These are phyloP conservation scores for Haplographium delicatum DNA, from an alignment of 495 filamentous ascomycete genomes.

Conservation along the genomic window DNA sequence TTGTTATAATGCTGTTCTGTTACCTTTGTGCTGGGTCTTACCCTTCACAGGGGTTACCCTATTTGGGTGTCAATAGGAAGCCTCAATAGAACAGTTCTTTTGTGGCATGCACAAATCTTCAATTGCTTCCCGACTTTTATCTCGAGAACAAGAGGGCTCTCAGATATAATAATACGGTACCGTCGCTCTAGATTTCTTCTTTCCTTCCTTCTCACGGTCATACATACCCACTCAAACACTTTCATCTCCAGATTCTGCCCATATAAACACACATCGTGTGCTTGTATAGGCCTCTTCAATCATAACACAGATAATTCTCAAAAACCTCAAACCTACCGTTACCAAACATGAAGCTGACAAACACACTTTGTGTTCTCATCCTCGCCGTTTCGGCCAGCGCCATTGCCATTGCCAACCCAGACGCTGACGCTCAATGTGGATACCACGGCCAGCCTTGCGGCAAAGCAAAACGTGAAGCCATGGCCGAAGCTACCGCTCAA, in stretches of 20 bases:
- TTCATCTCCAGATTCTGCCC: not conserved
- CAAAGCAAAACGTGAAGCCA: conserved; percentile 29
- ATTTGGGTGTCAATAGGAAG: no score
- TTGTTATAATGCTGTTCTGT: no score
- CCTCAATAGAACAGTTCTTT: no score
- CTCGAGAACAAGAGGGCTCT: no score
- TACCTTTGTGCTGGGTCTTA: no score
- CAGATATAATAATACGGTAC: no score
- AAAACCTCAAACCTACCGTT: not conserved
- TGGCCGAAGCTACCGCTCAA: not conserved
- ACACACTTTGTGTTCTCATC: conserved; percentile 29
- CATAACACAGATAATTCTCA: not conserved
- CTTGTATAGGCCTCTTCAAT: no score
- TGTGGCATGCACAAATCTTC: no score
- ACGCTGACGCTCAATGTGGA: conserved; percentile 3
- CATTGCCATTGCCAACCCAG: conserved; percentile 10
- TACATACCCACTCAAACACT: not conserved
- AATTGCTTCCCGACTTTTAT: no score
- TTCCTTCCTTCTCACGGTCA: not conserved
- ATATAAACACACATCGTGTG: not conserved
- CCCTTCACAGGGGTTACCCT: no score
- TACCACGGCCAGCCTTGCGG: conserved; percentile 15
- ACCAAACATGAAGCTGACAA: conserved; percentile 35
- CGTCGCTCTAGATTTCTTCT: not conserved
- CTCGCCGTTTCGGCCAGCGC: conserved; percentile 23